phyloP scores from a whole-genome alignment of 2,329 filamentous ascomycete genomes.

The Mycocentrospora acerina region DNA sequence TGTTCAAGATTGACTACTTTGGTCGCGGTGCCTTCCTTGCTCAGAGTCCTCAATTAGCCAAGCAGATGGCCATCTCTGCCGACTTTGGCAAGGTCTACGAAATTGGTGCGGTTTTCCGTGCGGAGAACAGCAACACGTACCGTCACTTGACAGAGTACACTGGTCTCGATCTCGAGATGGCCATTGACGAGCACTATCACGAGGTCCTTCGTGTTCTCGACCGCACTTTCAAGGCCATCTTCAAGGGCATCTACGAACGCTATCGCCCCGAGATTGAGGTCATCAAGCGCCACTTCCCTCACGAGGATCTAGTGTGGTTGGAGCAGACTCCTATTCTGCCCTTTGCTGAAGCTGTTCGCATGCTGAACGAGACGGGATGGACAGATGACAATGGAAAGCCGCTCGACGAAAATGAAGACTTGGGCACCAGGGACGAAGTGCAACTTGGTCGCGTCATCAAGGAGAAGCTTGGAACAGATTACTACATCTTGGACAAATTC shows the following conservation, averaged over 20 bases:
- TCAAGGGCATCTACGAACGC: constrained; percentile 68
- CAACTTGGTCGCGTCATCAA: constrained; percentile 81
- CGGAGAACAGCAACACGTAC: constrained; percentile 94
- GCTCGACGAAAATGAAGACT: constrained; percentile 72
- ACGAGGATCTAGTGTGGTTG: constrained; percentile 82
- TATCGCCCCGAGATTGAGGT: constrained; percentile 73
- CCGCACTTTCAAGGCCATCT: constrained; percentile 76
- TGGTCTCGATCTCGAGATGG: constrained; percentile 90
- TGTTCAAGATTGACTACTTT: constrained; percentile 93
- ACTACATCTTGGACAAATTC: constrained; percentile 94
- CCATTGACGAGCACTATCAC: constrained; percentile 84
- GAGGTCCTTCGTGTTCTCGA: constrained; percentile 82
- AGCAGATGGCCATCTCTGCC: constrained; percentile 88
- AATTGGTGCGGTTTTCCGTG: constrained; percentile 85
- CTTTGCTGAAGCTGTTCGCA: constrained; percentile 75
- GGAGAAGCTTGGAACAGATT: constrained; percentile 84
- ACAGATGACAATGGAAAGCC: constrained; percentile 73
- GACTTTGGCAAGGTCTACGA: constrained; percentile 91
- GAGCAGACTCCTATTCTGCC: constrained; percentile 81
- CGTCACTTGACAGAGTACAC: constrained; percentile 94
- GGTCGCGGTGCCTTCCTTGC: constrained; percentile 82
- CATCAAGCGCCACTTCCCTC: constrained; percentile 81
- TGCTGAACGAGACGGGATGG: constrained; percentile 79
- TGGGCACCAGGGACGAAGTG: constrained; percentile 84
- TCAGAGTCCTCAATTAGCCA: constrained; percentile 87